Conservation (phyloP, 495 filamentous ascomycete genomes). For the Podospora comata region DNA sequence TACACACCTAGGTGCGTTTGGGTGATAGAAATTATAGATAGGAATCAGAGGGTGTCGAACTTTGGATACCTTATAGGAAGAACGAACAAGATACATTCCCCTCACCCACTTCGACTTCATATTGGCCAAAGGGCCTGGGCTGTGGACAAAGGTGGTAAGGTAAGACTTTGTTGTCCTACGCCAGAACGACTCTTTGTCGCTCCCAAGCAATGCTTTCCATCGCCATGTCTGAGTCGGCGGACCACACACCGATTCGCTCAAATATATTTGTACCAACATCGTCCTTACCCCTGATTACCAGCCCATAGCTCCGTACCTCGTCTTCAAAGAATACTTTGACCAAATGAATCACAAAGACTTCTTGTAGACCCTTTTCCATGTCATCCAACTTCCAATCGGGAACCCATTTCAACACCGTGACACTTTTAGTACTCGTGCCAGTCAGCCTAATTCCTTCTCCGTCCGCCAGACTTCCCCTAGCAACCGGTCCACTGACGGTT, state of each 20-base stretch:
- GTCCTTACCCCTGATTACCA: neutral
- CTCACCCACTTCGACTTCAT: too few species aligned
- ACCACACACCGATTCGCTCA: neutral
- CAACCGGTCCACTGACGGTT: neutral
- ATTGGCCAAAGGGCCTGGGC: too few species aligned
- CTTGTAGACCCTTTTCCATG: neutral
- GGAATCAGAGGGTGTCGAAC: neutral
- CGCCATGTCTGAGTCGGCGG: neutral
- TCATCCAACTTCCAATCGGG: neutral
- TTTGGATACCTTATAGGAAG: too few species aligned
- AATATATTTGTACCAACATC: neutral
- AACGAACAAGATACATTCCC: too few species aligned
- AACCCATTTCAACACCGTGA: neutral
- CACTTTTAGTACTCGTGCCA: neutral
- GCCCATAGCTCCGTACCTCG: neutral
- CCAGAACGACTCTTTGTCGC: neutral
- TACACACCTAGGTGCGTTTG: neutral
- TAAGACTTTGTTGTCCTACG: neutral
- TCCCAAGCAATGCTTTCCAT: conserved; percentile 1
- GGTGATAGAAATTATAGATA: neutral
- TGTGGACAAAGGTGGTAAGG: too few species aligned
- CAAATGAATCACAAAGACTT: conserved; percentile 3
- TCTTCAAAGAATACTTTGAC: neutral
- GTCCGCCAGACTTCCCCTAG: neutral
- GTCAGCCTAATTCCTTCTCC: neutral